Evolutionary conservation across 805 yeast species (phyloP), one percentile per base, ranked within the genome.

Genomic region (Yamadazyma paraphyllophila): DNA sequence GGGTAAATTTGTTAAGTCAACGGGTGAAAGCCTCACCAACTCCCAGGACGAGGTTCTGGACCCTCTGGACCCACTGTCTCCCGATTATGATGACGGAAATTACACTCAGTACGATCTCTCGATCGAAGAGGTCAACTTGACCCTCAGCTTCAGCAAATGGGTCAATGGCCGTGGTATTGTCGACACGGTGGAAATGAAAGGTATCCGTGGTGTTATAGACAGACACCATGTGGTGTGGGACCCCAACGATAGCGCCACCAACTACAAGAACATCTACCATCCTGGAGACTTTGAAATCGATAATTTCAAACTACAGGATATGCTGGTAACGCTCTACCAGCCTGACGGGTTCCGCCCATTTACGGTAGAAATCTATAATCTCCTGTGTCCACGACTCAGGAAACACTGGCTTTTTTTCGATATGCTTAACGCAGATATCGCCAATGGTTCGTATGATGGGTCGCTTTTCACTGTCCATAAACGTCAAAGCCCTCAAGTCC

Each of bases 201-300:
- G 99, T 0, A 66, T 94, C 41, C 74, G 99, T 47, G 99, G 99
- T 2, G 86, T 91, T 0, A 85, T 92, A 11, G 99, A 94, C 62
- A 76, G 99, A 52, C 81, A 95, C 0, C 92, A 86, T 62, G 94
- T 94, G 14, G 67, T 66, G 44, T 90, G 96, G 96, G 80, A 80
- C 46, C 83, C 85, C 3, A 78, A 83, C 39, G 96, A 88, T 59
- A 91, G 85, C 55, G 91, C 98, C 1, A 77, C 88, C 24, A 82
- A 85, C 57, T 89, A 88, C 65, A 80, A 80, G 56, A 85, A 88
- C 59, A 63, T 81, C 35, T 78, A 83, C 48, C 75, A 73, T 45
- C 90, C 91, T 0, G 98, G 97, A 7, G 99, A 94, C 66, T 92
- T 95, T 72, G 97, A 94, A 62, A 80, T 92, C 58, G 91, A 87